Base-by-base conservation (phyloP, 2,329 filamentous ascomycete species). In the Neofusicoccum umdonicola region DNA sequence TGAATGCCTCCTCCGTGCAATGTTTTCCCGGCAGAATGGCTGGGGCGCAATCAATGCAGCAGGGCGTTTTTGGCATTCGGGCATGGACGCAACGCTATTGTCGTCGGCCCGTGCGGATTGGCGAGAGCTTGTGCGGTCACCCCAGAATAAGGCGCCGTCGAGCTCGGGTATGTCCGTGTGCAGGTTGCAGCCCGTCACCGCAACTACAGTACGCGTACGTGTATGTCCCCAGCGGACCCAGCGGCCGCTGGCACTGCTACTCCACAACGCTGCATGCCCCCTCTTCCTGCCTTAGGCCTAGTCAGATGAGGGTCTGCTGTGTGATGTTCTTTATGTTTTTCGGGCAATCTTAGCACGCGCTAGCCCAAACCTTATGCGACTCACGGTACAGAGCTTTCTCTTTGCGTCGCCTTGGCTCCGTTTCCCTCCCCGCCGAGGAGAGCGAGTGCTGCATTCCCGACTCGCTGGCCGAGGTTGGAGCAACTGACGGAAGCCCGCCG, bases 71-170 rank as follows among this genome's bases (percentile, higher is more conserved):
- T 47, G 39, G 50, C 50, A 39, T 7, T 12, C 11, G 54, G 39
- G 54, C 54, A 34, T 34, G 56, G 41, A 15, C 22, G 27, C 31
- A n/a, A 44, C n/a, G 39, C 22, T 60, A 11, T 9, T n/a, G 17
- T 22, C 12, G 15, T 31, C 34, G 50, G 50, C 34, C 50, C 50
- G 50, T 52, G 50, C 50, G 34, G 50, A 52, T 52, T 60, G 56
- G 42, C 56, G 56, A 48, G 42, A 60, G 42, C 56, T 60, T 60
- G 42, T 35, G 56, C 56, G 19, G 52, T 60, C 56, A 60, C 56
- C 56, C 56, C 56, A 60, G 56, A 22, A 47, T 37, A 31, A 60
- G 56, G 12, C 17, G 56, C 42, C 27, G 56, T 34, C n/a, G 42
- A 17, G 56, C 17, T 31, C 47, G 22, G 27, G 54, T 22, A 17